Base-by-base conservation (phyloP, 2,329 filamentous ascomycete species). In the Emergomyces orientalis region DNA sequence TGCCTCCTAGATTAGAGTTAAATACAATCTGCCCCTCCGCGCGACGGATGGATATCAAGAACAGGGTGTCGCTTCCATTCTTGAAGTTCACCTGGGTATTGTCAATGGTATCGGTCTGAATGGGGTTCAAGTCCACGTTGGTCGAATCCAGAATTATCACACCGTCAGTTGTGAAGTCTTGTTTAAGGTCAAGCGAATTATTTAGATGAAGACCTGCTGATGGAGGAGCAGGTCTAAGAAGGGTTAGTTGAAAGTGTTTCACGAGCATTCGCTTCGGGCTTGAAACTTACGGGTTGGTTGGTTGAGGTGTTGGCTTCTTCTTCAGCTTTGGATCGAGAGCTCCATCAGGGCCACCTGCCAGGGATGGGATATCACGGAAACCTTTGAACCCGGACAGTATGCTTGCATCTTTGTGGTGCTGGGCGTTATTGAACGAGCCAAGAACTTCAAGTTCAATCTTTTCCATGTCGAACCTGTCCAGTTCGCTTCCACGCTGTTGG, bases 1-100 rank as follows among this genome's bases (percentile, higher is more conserved):
- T 59, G 11, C 57, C 57, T 34, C 41, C 41, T 3, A 59, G 3
- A 13, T 49, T 34, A 8, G 57, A 32, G n/a, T 59, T 59, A 47
- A 59, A 59, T 39, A 59, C 57, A 19, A 59, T 45, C 41, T 59
- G 57, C 1, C 57, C 41, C 41, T 59, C 57, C 1, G 57, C 57
- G 17, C 57, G 57, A 13, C 57, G 57, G 57, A 59, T 47, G 39
- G 57, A 59, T 17, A 59, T 47, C 57, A 59, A 59, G 57, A 59
- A 37, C 22, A 59, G 17, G 37, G 25, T 47, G 19, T 59, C 57
- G 25, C 9, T 59, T 30, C 57, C 41, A 27, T 59, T 59, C 17
- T 14, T 45, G 41, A 59, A 59, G 22, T 6, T 22, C 39, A 59
- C 25, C 30, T 59, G 57, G 6, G 57, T 59, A 17, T 59, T 59